A percentile compares a stretch with the other conserved stretches of the same genome.
phyloP scores from a whole-genome alignment of 257 asterid species.

The Handroanthus guayacan region DNA sequence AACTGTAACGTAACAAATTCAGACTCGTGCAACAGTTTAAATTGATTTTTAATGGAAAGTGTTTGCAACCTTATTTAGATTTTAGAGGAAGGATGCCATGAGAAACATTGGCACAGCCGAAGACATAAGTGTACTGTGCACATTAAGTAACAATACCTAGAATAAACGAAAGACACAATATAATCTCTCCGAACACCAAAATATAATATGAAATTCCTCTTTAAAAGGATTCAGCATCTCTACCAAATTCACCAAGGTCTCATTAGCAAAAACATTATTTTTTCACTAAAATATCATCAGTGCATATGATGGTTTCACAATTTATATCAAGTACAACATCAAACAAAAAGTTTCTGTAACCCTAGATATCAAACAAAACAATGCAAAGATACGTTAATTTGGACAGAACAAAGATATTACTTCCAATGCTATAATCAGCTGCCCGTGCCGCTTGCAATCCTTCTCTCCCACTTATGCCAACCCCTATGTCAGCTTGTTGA shows the following conservation, averaged over 20 bases:
- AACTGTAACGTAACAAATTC: not conserved
- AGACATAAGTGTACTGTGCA: not conserved
- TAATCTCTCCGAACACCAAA: not conserved
- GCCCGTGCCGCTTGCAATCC: constrained; percentile 99
- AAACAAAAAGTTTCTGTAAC: constrained; percentile 23
- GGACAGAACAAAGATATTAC: constrained; percentile 54
- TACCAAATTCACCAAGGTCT: constrained; percentile 1
- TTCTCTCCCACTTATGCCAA: constrained; percentile 99
- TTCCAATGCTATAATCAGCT: constrained; percentile 99
- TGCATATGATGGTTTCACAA: constrained; percentile 12
- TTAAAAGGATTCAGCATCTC: constrained; percentile 23
- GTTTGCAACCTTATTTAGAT: not conserved
- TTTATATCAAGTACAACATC: not conserved
- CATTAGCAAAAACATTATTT: constrained; percentile 13
- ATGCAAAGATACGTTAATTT: constrained; percentile 14
- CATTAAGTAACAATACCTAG: constrained; percentile 5
- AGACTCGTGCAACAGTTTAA: constrained; percentile 1
- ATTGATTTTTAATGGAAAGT: constrained; percentile 3
- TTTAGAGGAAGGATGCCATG: not conserved
- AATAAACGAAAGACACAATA: not conserved
- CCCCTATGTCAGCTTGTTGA: constrained; percentile 99
- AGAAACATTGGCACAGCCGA: constrained; percentile 4
- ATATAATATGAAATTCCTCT: constrained; percentile 5
- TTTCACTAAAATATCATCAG: constrained; percentile 19
- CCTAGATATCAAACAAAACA: constrained; percentile 31